Conservation (phyloP, 148 eudicot species). For the Rhododendron simsii region DNA sequence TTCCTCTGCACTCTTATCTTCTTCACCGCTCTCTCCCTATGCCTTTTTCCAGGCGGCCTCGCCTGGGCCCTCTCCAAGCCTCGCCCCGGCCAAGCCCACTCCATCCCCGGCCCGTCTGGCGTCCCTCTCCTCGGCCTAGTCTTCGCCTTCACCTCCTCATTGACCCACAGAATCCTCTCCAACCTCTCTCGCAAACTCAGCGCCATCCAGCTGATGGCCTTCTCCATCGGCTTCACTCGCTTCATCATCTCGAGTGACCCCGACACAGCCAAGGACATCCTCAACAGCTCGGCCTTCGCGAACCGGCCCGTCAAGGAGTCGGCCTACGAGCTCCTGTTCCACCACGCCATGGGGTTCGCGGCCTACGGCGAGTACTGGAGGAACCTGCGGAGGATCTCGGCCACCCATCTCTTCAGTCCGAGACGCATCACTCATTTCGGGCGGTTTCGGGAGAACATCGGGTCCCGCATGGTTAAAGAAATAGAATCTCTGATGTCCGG, state of each 20-base stretch:
- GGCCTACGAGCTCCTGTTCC: slow-evolving; percentile 72
- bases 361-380: slow-evolving; percentile 91
- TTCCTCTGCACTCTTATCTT: slow-evolving; percentile 21
- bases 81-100: slow-evolving; percentile 3
- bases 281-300: slow-evolving; percentile 63
- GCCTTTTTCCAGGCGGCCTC: slow-evolving; percentile 67
- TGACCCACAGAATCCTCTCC: slow-evolving; percentile 50
- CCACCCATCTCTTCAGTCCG: slow-evolving; percentile 67
- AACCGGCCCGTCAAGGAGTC: slow-evolving; percentile 87
- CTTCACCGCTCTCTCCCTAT: slow-evolving; percentile 30
- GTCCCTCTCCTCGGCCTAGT: slow-evolving; percentile 52
- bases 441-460: slow-evolving; percentile 33
- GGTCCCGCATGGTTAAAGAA: slow-evolving; percentile 37
- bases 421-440: slow-evolving; percentile 37
- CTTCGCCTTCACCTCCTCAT: slow-evolving; percentile 33
- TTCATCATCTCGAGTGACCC: slow-evolving; percentile 62
- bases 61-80: slow-evolving; percentile 63
- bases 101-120: slow-evolving; percentile 77
- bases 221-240: slow-evolving; percentile 77
- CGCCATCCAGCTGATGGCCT: slow-evolving; percentile 60
- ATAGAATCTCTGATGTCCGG: slow-evolving; percentile 27
- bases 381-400: slow-evolving; percentile 58
- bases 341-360: slow-evolving; percentile 93
- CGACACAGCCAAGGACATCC: slow-evolving; percentile 64
- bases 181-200: slow-evolving; percentile 15